Conservation (phyloP, 805 yeast genomes). For the Candida corydali region DNA sequence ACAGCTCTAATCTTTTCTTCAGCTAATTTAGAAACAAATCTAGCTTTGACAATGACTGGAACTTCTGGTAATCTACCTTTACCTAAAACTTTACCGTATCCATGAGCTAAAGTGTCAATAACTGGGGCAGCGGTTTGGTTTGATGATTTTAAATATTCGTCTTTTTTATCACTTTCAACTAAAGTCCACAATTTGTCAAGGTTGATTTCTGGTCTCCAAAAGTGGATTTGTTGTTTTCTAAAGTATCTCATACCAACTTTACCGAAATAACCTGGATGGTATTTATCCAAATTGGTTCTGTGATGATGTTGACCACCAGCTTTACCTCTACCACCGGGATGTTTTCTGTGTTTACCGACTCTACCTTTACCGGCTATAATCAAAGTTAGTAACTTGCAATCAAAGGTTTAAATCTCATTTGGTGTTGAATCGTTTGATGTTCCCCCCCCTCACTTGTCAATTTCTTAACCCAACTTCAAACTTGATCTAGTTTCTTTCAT, state of each 20-base stretch:
- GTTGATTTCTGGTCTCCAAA: conserved; percentile 98
- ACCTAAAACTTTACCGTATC: conserved; percentile 99
- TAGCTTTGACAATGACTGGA: conserved; percentile 98
- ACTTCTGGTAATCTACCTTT: conserved; percentile 97
- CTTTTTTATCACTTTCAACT: conserved; percentile 90
- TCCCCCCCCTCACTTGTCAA: no score
- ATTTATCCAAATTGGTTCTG: conserved; percentile 99
- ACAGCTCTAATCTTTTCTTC: conserved; percentile 99
- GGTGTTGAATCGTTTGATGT: no score
- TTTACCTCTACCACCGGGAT: conserved; percentile 99
- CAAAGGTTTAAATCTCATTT: no score
- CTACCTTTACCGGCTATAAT: conserved; percentile 98
- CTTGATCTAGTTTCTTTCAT: neutral
- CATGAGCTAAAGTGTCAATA: conserved; percentile 98
- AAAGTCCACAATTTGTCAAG: conserved; percentile 98
- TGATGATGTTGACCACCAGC: conserved; percentile 99
- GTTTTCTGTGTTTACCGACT: conserved; percentile 99
- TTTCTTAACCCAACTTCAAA: neutral
- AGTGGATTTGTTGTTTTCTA: conserved; percentile 92
- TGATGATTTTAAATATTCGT: conserved; percentile 82
- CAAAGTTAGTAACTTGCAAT: conserved; percentile 27
- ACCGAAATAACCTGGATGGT: conserved; percentile 99
- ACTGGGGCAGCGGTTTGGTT: conserved; percentile 94
- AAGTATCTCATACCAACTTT: conserved; percentile 99
- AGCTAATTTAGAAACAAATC: conserved; percentile 98